phyloP scores from a whole-genome alignment of 257 asterid genomes.

The Nemophila menziesii region DNA sequence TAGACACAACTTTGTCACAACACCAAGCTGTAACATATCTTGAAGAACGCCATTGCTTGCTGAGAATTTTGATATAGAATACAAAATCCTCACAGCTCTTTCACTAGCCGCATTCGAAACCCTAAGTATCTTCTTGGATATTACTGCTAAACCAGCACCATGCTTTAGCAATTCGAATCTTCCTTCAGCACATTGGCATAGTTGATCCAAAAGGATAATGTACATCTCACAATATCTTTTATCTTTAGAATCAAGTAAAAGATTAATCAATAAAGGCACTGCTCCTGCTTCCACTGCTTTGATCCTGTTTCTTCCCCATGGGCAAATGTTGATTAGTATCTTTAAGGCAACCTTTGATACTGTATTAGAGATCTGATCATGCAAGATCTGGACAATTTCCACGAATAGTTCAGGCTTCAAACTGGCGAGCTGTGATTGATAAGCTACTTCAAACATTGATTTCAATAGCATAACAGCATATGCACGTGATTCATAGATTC shows the following conservation, averaged over 20 bases:
- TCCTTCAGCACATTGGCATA: conserved; percentile 50
- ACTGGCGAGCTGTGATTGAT: conserved; percentile 15
- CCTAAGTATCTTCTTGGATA: conserved; percentile 33
- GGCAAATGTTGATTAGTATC: conserved; percentile 22
- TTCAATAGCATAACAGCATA: conserved; percentile 28
- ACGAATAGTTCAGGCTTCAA: conserved; percentile 29
- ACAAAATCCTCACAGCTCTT: conserved; percentile 29
- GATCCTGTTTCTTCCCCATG: conserved; percentile 33
- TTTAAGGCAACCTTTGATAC: conserved; percentile 25
- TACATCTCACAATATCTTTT: conserved; percentile 33
- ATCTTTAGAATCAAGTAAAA: conserved; percentile 18
- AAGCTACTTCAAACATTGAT: conserved; percentile 23
- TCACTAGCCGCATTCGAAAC: conserved; percentile 35
- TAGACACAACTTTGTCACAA: conserved; percentile 43
- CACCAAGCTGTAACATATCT: conserved; percentile 44
- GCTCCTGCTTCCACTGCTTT: conserved; percentile 32
- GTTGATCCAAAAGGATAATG: conserved; percentile 26
- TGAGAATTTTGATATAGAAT: conserved; percentile 28
- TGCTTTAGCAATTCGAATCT: conserved; percentile 48
- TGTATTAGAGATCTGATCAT: conserved; percentile 4
- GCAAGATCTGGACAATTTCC: conserved; percentile 5
- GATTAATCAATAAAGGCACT: conserved; percentile 30
- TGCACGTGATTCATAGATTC: conserved; percentile 41
- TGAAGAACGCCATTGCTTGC: conserved; percentile 28
- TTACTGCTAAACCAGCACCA: conserved; percentile 39